Base-by-base conservation (phyloP, 2,329 filamentous ascomycete genomes). In the Fusarium sp. region DNA sequence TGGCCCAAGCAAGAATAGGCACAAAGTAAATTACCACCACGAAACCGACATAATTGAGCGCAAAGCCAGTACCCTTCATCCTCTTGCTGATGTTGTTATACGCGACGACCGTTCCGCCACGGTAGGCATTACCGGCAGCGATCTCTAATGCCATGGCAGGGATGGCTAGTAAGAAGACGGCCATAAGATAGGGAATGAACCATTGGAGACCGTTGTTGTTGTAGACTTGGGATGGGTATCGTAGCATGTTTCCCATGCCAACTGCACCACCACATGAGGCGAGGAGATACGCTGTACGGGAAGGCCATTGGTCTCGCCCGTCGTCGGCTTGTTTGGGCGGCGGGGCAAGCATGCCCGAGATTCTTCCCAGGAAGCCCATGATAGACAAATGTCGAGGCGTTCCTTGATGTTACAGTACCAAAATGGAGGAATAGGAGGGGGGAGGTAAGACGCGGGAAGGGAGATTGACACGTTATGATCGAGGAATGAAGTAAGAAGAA, bases 61-160 rank as follows among this genome's bases (percentile, higher is more conserved):
- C 82, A n/a, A 87, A 74, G 0, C 85, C 86, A 1, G 85, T 81
- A 2, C 85, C 86, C 64, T 84, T 85, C 13, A 86, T 73, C 6
- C 84, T 78, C 16, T 76, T 72, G 65, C 85, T 82, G 56, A 86
- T 78, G 40, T 83, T 84, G 74, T 84, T 81, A 64, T 78, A 87
- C 4, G 85, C 84, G 34, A 85, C 81, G 12, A 85, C 82, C 1
- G 79, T 81, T 15, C 85, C 84, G 32, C 83, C 84, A 8, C 84
- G 84, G 64, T 87, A 86, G 6, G 85, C 84, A 67, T 87, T 91
- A 51, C 92, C 92, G 44, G 92, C 91, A 49, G 90, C 90, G 44
- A 87, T 85, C 69, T 88, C 84, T 16, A 87, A 80, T 13, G 85
- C 80, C 16, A 87, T 79, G 0, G 83, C 80, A 0, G 86, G 86